phyloP scores from a whole-genome alignment of 257 asterid species.

The Ocimum tenuiflorum region DNA sequence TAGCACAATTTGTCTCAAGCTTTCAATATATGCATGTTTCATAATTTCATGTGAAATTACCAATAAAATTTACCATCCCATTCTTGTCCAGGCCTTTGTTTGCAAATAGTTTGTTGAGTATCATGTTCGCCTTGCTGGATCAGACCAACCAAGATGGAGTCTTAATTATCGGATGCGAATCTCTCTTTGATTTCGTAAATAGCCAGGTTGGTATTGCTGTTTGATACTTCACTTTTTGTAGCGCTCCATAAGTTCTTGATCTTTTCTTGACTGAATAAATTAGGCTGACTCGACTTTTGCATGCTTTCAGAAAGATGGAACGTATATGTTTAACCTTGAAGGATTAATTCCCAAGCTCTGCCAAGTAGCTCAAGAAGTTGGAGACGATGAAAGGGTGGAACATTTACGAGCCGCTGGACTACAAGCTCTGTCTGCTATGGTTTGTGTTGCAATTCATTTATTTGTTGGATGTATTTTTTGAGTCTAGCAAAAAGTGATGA shows the following conservation, averaged over 20 bases:
- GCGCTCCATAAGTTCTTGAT: constrained; percentile 11
- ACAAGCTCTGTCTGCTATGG: constrained; percentile 88
- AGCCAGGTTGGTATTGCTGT: constrained; percentile 61
- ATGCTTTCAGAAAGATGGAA: constrained; percentile 69
- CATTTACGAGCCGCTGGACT: constrained; percentile 59
- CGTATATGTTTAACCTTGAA: constrained; percentile 81
- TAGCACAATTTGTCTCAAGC: no score
- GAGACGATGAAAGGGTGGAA: constrained; percentile 58
- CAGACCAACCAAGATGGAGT: constrained; percentile 78
- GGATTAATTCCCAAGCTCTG: constrained; percentile 82
- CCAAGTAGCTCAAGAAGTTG: constrained; percentile 76
- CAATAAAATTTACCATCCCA: background rate
- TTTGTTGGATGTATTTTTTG: background rate
- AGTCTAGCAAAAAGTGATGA: no score
- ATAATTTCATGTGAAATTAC: background rate
- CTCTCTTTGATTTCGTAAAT: constrained; percentile 85
- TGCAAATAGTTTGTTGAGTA: constrained; percentile 71
- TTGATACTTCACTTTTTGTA: background rate
- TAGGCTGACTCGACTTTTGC: constrained; percentile 21
- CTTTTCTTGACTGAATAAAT: background rate
- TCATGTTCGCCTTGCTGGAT: constrained; percentile 70
- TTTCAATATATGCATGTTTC: background rate
- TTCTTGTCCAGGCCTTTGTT: constrained; percentile 75
- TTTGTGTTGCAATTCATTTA: constrained; percentile 18
- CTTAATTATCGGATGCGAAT: constrained; percentile 72